Conservation (phyloP, 768 basidiomycete genomes). For the Boletus rubescentipes region DNA sequence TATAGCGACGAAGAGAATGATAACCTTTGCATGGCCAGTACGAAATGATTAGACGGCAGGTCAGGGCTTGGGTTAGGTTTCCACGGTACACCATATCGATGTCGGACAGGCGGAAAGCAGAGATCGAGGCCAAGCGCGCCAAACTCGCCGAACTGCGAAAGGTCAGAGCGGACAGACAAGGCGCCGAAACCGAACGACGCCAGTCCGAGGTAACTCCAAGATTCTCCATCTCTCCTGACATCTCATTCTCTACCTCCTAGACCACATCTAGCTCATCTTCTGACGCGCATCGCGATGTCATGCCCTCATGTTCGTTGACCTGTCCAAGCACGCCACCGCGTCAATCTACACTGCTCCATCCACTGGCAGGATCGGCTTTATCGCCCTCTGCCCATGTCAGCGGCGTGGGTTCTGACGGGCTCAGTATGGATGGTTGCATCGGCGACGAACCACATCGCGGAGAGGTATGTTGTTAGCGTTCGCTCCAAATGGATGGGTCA, state of each 20-base stretch:
- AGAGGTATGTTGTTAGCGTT: slow-evolving; percentile 48
- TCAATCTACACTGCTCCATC: slow-evolving; percentile 37
- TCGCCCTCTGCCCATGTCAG: slow-evolving; percentile 63
- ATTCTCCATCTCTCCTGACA: slow-evolving; percentile 1
- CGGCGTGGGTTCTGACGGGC: slow-evolving; percentile 53
- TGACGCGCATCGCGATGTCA: slow-evolving; percentile 55
- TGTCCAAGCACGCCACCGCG: slow-evolving; percentile 64
- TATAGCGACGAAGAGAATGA: slow-evolving; percentile 62
- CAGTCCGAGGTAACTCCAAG: slow-evolving; percentile 26
- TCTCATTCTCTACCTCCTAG: slow-evolving; percentile 23
- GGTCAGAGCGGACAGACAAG: slow-evolving; percentile 70
- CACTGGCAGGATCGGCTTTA: slow-evolving; percentile 36
- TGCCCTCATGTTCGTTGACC: slow-evolving; percentile 72
- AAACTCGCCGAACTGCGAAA: slow-evolving; percentile 84
- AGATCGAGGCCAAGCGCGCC: slow-evolving; percentile 87
- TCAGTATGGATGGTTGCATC: slow-evolving; percentile 47
- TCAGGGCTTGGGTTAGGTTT: slow-evolving; percentile 4
- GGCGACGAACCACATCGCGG: slow-evolving; percentile 65
- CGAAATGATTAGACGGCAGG: slow-evolving; percentile 49
- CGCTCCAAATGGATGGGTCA: neutral
- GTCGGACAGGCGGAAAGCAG: slow-evolving; percentile 74
- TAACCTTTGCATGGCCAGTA: slow-evolving; percentile 62
- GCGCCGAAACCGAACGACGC: slow-evolving; percentile 45
- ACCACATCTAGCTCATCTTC: slow-evolving; percentile 42
- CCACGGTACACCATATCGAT: slow-evolving; percentile 33